Evolutionary conservation across 1,284 basidiomycete species (phyloP), one percentile per base, ranked within the genome.

Genomic region (Laetiporus sulphureus): DNA sequence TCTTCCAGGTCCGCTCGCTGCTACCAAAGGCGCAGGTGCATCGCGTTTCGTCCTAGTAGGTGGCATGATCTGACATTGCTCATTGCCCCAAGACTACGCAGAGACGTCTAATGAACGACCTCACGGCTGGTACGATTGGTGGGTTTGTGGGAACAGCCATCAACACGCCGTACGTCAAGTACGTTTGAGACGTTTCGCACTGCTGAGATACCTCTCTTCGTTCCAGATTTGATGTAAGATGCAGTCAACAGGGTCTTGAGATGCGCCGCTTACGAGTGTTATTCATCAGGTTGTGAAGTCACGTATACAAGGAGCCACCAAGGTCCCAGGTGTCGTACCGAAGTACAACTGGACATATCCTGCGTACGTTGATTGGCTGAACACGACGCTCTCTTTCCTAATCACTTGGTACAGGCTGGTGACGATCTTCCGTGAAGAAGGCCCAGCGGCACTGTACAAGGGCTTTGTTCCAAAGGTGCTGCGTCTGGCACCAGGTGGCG

Each of bases 291-390:
- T 99, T 45, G 91, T 98, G 52, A 99, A 99, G 68, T 94, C 91
- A 18, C 83, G 96, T 42, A 93, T 99, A 41, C 92, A 95, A 65
- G 86, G 90, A 42, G 69, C 78, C 25, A 73, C 72, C 38, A 77
- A 72, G 53, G 61, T 78, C 54, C 76, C 85, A 24, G 79, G 88
- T 27, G 76, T 79, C 15, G 65, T 64, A 5, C 86, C 86, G 22
- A 94, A 92, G 61, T 94, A 93, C 67, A 90, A 91, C 66, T 95
- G 94, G 83, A 90, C 93, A 38, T 92, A 92, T 63, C 89, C 90
- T 45, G 86, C 84, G 56, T 71, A 56, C 44, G 65, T 51, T 22
- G 3, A 30, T 21, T 22, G 24, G 24, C 25, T 15, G 39, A 21
- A 36, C 13, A 7, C 8, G 7, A 27, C 8, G 13, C 8, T 27